Evolutionary conservation across 352 stramenopile genomes (phyloP).

Genomic region (Phytophthora pinifolia): DNA sequence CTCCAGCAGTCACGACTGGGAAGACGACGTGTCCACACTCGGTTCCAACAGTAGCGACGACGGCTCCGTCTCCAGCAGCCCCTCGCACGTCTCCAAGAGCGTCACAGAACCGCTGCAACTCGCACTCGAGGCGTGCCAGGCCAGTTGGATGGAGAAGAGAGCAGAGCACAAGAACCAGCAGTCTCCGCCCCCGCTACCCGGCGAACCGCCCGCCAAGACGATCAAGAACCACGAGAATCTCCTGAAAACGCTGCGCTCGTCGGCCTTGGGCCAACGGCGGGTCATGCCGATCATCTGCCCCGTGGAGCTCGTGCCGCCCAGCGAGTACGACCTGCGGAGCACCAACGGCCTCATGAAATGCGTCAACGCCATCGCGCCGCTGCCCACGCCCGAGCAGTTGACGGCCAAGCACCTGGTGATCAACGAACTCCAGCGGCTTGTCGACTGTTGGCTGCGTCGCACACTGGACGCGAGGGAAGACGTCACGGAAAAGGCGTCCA

Average conservation of each 20-base stretch:
- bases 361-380: conserved; percentile 60
- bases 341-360: conserved; percentile 84
- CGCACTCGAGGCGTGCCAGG: conserved; percentile 12
- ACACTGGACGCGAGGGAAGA: conserved; percentile 44
- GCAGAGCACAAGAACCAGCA: conserved; percentile 16
- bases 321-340: conserved; percentile 79
- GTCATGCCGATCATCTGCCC: conserved; percentile 59
- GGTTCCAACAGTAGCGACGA: conserved; percentile 43
- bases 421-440: conserved; percentile 66
- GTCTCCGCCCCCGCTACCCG: conserved; percentile 12
- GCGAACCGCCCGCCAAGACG: conserved; percentile 8
- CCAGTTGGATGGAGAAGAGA: conserved; percentile 20
- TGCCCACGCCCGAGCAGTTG: conserved; percentile 59
- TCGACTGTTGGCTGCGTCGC: conserved; percentile 66
- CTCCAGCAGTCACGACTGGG: conserved; percentile 49
- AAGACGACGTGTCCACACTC: conserved; percentile 42
- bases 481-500: conserved; percentile 11
- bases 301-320: conserved; percentile 53
- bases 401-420: conserved; percentile 77
- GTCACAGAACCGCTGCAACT: conserved; percentile 22
- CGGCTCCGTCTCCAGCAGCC: conserved; percentile 27
- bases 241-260: conserved; percentile 8
- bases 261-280: conserved; percentile 23
- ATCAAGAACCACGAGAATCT: conserved; percentile 17
- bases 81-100: conserved; percentile 17